Evolutionary conservation across 2,329 filamentous ascomycete species (phyloP).

Genomic region (Cytospora piceae): DNA sequence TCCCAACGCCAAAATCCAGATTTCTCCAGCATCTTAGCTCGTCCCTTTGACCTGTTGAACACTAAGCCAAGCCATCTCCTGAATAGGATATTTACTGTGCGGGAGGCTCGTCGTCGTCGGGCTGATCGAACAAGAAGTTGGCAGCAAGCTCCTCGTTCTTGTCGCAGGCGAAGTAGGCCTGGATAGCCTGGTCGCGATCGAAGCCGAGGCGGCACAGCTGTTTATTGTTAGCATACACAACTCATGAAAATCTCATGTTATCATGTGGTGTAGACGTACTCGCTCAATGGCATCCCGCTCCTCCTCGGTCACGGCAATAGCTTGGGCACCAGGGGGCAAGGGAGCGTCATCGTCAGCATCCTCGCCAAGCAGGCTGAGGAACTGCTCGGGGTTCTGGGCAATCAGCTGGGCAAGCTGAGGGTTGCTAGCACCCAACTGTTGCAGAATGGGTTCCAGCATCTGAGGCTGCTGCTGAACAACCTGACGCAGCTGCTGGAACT

Average conservation of each 20-base stretch:
- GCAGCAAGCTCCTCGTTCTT: slow-evolving; percentile 99
- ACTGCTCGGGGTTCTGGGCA: slow-evolving; percentile 88
- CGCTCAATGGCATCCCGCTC: slow-evolving; percentile 97
- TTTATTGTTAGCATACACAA: slow-evolving; percentile 24
- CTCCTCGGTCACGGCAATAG: slow-evolving; percentile 91
- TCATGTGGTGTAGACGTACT: slow-evolving; percentile 55
- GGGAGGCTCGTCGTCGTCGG: slow-evolving; percentile 71
- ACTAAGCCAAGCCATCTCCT: not conserved
- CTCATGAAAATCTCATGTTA: slow-evolving; percentile 19
- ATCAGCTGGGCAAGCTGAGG: slow-evolving; percentile 93
- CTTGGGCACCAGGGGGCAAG: slow-evolving; percentile 84
- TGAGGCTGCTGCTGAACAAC: slow-evolving; percentile 96
- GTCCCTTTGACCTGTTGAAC: not conserved
- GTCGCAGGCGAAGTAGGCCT: slow-evolving; percentile 98
- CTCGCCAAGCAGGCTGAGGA: slow-evolving; percentile 87
- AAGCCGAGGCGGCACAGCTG: slow-evolving; percentile 93
- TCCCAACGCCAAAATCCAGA: slow-evolving; percentile 17
- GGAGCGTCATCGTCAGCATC: slow-evolving; percentile 82
- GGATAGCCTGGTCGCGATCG: slow-evolving; percentile 88
- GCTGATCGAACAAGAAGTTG: slow-evolving; percentile 97
- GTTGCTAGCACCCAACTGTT: slow-evolving; percentile 94
- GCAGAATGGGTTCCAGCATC: slow-evolving; percentile 97
- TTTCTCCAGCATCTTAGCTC: slow-evolving; percentile 6
- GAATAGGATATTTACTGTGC: slow-evolving; percentile 42
- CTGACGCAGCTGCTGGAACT: slow-evolving; percentile 97